These are phyloP conservation scores for Rhododendron griersonianum DNA, from an alignment of 148 eudicot species.

Conservation along the genomic window DNA sequence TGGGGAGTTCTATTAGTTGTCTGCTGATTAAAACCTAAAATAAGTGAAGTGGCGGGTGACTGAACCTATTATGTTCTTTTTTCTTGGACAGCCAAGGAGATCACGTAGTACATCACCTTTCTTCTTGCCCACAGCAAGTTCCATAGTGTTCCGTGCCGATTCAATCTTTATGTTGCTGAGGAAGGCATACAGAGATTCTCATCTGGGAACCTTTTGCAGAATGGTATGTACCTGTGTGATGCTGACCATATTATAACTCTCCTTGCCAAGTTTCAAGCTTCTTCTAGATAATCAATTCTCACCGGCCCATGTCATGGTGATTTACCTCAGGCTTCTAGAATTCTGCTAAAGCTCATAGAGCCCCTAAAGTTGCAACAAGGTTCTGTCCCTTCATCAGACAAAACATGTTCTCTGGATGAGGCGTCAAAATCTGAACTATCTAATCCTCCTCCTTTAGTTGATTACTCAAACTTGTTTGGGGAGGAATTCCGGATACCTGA, in stretches of 20 bases:
- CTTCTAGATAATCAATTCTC: background rate
- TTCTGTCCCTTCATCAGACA: constrained; percentile 26
- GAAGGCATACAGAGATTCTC: constrained; percentile 63
- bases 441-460: constrained; percentile 33
- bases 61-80: constrained; percentile 13
- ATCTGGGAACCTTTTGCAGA: constrained; percentile 61
- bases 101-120: constrained; percentile 36
- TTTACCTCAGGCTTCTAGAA: constrained; percentile 59
- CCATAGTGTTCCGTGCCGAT: constrained; percentile 65
- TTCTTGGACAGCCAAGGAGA: constrained; percentile 59
- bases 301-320: background rate
- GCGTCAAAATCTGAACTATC: constrained; percentile 25
- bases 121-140: constrained; percentile 37
- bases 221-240: constrained; percentile 36
- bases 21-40: background rate
- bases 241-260: background rate
- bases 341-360: constrained; percentile 45
- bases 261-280: background rate
- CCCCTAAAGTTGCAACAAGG: constrained; percentile 35
- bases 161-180: constrained; percentile 51
- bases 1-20: background rate
- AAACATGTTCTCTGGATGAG: constrained; percentile 38
- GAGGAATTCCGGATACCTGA: constrained; percentile 51
- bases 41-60: background rate
- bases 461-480: constrained; percentile 69